Percentiles rank a stretch among this genome's conserved stretches.
Evolutionary conservation across 495 filamentous ascomycete species (phyloP).

Genomic region (Parathielavia hyrcaniae): DNA sequence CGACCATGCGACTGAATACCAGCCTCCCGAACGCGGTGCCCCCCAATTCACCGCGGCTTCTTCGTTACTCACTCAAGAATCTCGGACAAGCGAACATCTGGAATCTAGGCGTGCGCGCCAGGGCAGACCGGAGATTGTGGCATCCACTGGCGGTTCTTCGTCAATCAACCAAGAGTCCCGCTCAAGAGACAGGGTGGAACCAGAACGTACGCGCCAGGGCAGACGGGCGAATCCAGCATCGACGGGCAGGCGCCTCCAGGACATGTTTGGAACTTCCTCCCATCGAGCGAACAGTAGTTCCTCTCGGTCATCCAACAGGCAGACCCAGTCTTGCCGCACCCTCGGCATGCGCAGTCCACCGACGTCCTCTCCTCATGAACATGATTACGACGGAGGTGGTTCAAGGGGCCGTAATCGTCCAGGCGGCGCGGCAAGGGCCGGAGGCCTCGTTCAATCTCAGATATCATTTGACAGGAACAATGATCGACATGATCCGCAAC

Average conservation of each 20-base stretch:
- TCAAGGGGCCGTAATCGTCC: neutral
- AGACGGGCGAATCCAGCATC: neutral
- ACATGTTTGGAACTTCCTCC: neutral
- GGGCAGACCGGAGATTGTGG: neutral
- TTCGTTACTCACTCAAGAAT: neutral
- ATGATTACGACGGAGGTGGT: neutral
- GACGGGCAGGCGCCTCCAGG: neutral
- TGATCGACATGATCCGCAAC: neutral
- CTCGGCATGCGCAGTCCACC: conserved; percentile 8
- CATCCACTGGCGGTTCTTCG: neutral
- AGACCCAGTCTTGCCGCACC: neutral
- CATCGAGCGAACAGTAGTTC: neutral
- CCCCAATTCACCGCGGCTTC: too few relatives aligned
- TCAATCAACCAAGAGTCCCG: neutral
- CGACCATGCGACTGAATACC: neutral
- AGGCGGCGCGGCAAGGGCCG: neutral
- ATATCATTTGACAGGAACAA: conserved; percentile 5
- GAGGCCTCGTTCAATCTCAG: conserved; percentile 1
- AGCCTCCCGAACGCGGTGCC: neutral
- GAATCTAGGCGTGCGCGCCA: neutral
- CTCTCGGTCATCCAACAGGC: neutral
- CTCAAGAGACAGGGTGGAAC: too few relatives aligned
- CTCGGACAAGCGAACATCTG: too few relatives aligned
- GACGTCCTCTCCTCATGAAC: conserved; percentile 1
- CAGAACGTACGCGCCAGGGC: neutral